Conservation (phyloP, 2,329 filamentous ascomycete genomes). For the Colletotrichum sp. region DNA sequence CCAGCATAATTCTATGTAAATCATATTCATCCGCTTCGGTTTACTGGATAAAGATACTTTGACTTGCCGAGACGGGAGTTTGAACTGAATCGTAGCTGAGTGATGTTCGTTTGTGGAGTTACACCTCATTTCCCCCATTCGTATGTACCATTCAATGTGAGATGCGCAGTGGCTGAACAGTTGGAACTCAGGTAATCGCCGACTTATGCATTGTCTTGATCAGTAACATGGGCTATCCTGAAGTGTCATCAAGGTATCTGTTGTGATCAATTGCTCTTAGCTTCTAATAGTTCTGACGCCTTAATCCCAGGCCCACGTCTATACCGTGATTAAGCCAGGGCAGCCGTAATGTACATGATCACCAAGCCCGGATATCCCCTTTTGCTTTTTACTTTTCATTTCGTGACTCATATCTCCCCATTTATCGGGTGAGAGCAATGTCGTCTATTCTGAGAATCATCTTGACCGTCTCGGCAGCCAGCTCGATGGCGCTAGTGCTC, state of each 20-base stretch:
- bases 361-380: constrained; percentile 18
- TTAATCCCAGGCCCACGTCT: constrained; percentile 18
- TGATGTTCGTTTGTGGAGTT: not conserved
- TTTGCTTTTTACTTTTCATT: constrained; percentile 15
- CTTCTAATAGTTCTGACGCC: constrained; percentile 22
- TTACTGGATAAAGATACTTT: not conserved
- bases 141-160: not conserved
- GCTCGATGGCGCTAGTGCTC: constrained; percentile 95
- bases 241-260: constrained; percentile 21
- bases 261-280: constrained; percentile 22
- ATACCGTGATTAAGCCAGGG: constrained; percentile 17
- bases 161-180: not conserved
- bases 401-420: constrained; percentile 16
- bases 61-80: not conserved
- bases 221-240: not conserved
- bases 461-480: constrained; percentile 98
- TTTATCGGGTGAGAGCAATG: constrained; percentile 65
- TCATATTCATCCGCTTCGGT: not conserved
- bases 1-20: not conserved
- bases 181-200: not conserved
- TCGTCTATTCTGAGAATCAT: constrained; percentile 79
- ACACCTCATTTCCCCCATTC: not conserved
- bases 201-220: not conserved
- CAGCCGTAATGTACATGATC: constrained; percentile 21
- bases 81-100: not conserved